phyloP scores from a whole-genome alignment of 73 alveolate species.

The Stentor coeruleus region DNA sequence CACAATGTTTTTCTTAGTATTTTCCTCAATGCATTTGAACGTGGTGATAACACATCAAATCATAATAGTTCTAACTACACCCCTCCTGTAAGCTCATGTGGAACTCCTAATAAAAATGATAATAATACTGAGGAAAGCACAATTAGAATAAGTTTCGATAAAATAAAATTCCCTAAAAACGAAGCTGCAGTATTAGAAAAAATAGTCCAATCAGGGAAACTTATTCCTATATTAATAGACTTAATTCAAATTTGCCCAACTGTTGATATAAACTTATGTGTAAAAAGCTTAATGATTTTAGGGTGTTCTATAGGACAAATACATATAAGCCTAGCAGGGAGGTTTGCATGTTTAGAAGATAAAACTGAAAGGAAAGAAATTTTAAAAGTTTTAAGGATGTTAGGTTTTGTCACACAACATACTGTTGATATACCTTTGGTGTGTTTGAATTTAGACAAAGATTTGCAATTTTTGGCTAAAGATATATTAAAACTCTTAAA shows the following conservation, averaged over 20 bases:
- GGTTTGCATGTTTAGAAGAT: not conserved
- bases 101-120: not conserved
- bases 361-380: not conserved
- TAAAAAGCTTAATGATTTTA: not conserved
- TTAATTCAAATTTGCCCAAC: not conserved
- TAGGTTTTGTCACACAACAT: slow-evolving; percentile 19
- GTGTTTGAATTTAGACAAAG: not conserved
- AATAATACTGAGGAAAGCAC: slow-evolving; percentile 13
- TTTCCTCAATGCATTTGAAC: not conserved
- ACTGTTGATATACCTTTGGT: slow-evolving; percentile 15
- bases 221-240: not conserved
- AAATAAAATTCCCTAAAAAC: not conserved
- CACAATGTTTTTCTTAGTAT: slow-evolving; percentile 1
- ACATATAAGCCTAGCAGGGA: not conserved
- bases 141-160: slow-evolving; percentile 4
- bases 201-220: not conserved
- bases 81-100: not conserved
- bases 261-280: not conserved
- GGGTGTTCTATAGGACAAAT: slow-evolving; percentile 9
- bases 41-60: not conserved
- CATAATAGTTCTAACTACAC: slow-evolving; percentile 1
- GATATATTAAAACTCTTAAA: not conserved
- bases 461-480: not conserved
- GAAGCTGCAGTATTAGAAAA: not conserved
- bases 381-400: not conserved